Conservation (phyloP, 306 rosid species). For the Morella rubra region DNA sequence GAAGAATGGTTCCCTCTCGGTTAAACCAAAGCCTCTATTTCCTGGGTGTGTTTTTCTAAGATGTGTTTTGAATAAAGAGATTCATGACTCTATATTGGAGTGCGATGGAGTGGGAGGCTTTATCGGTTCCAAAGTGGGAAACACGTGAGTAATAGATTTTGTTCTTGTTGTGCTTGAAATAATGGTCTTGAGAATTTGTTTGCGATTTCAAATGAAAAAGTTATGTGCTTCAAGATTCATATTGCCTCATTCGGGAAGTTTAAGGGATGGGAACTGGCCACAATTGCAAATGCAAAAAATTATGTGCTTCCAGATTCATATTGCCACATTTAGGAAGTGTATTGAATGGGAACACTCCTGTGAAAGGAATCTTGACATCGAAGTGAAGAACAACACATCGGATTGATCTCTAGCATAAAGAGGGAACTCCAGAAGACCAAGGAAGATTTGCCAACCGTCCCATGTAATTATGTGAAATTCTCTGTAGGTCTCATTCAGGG, state of each 20-base stretch:
- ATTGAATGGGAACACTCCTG: neutral
- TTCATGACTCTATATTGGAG: conserved; percentile 80
- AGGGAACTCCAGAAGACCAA: neutral
- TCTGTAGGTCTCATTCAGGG: neutral
- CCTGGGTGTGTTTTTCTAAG: conserved; percentile 75
- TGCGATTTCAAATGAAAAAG: neutral
- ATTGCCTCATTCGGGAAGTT: neutral
- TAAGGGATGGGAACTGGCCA: neutral
- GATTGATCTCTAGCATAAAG: neutral
- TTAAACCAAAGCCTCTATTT: conserved; percentile 64
- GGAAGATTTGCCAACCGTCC: neutral
- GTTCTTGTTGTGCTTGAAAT: conserved; percentile 1
- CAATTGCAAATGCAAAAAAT: neutral
- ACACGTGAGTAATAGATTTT: conserved; percentile 56
- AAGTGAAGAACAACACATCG: neutral
- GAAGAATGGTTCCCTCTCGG: conserved; percentile 65
- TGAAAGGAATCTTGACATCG: conserved; percentile 1
- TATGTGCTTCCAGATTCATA: conserved; percentile 2
- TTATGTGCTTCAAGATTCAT: conserved; percentile 3
- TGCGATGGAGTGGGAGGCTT: conserved; percentile 82
- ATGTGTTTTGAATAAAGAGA: conserved; percentile 73
- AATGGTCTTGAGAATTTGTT: neutral
- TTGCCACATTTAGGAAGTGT: neutral
- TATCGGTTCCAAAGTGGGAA: conserved; percentile 79
- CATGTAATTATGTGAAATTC: neutral